These are phyloP conservation scores for Mrakia gelida DNA, from an alignment of 768 basidiomycete species.

Conservation along the genomic window DNA sequence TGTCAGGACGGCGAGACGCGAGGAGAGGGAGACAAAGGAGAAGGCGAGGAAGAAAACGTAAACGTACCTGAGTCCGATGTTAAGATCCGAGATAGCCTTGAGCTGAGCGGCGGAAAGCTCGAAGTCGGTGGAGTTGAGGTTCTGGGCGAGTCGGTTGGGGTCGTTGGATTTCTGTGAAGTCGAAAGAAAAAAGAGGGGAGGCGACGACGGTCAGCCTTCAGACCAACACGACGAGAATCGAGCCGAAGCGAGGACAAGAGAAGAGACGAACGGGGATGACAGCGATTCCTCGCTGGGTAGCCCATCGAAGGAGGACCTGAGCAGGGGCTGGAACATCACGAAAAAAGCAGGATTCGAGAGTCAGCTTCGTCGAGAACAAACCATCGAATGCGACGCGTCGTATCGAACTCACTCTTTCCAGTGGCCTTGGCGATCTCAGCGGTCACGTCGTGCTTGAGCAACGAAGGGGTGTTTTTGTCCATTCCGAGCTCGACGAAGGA, in stretches of 20 bases:
- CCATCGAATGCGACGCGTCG: too few species aligned
- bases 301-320: conserved; percentile 74
- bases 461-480: conserved; percentile 48
- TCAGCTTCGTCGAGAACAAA: too few species aligned
- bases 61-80: conserved; percentile 39
- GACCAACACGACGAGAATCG: too few species aligned
- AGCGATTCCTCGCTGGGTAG: conserved; percentile 66
- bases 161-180: conserved; percentile 53
- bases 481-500: conserved; percentile 64
- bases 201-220: not conserved
- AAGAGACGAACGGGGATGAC: conserved; percentile 54
- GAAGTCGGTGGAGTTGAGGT: conserved; percentile 53
- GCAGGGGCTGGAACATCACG: conserved; percentile 43
- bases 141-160: conserved; percentile 51
- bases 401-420: conserved; percentile 36
- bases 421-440: conserved; percentile 29
- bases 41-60: too few species aligned
- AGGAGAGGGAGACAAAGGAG: too few species aligned
- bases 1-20: too few species aligned
- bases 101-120: conserved; percentile 60
- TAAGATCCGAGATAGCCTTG: conserved; percentile 56
- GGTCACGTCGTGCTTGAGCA: conserved; percentile 32
- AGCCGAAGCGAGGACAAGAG: too few species aligned
- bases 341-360: too few species aligned
- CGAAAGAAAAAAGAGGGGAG: not conserved